Base-by-base conservation (phyloP, 768 basidiomycete species). In the Pisolithus albus region DNA sequence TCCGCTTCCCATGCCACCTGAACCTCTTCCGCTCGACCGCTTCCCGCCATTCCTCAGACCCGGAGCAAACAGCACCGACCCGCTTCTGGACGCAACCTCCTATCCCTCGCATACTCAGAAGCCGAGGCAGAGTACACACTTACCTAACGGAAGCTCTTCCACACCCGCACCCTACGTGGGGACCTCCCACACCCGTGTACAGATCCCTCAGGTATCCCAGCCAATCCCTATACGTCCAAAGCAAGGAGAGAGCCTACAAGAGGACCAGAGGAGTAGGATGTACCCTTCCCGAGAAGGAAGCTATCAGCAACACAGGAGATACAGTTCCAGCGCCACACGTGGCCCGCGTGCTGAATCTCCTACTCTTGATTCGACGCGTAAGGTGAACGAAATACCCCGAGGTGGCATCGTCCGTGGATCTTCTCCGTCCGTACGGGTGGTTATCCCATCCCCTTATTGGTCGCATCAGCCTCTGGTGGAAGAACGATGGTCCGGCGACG, bases 1-100 rank as follows among this genome's bases (percentile, higher is more conserved):
- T 57, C 81, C 81, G 4, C 72, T 83, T 18, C 81, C 81, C 21
- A 63, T 68, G 39, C 81, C 81, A n/a, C 81, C 81, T 11, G 73
- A 76, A 50, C 80, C 78, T 3, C 62, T 81, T 7, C 70, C 76
- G 8, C 64, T 75, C 9, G 74, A 77, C 23, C 67, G 70, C 38
- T 66, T 78, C 18, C 74, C 76, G 10, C 47, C 70, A 10, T 73
- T 77, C 47, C 66, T 69, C 16, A 69, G 72, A 53, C 62, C 68
- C 8, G 64, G 60, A 15, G 52, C 51, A 39, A 61, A 63, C 24
- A 45, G 54, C 1, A 9, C 51, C 2, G 65, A 67, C 49, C 52
- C 54, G 1, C 61, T 61, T 38, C 46, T 61, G 18, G 46, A 54
- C 2, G 56, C 58, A 15, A 56, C 59, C 11, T 63, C 65, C 2